Percentiles rank a stretch among this genome's conserved stretches.
phyloP scores from a whole-genome alignment of 2,329 filamentous ascomycete genomes.

The Aspergillus fructus region DNA sequence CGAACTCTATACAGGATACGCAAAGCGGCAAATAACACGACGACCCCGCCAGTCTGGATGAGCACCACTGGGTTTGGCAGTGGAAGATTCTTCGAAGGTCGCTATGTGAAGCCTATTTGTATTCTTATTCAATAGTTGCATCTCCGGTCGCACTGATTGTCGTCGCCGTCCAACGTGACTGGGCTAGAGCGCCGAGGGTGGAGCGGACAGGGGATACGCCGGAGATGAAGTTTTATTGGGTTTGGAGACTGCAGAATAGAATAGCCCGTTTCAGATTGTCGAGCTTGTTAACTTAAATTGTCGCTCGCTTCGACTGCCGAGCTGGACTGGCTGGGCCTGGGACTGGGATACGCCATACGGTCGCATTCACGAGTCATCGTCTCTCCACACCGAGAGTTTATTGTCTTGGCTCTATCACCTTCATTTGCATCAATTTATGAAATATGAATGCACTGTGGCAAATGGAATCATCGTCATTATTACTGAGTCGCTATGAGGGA shows the following conservation, averaged over 20 bases:
- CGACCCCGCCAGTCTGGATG: conserved; percentile 1
- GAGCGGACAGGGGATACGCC: background rate
- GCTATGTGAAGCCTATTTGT: conserved; percentile 10
- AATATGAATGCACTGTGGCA: background rate
- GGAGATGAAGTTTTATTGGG: background rate
- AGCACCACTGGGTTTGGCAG: background rate
- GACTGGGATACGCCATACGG: background rate
- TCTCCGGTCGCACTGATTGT: conserved; percentile 1
- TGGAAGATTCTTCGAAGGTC: conserved; percentile 8
- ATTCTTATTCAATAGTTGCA: conserved; percentile 7
- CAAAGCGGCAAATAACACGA: background rate
- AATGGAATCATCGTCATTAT: too few species aligned
- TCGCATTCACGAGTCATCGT: background rate
- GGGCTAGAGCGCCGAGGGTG: background rate
- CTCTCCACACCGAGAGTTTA: background rate
- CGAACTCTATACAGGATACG: background rate
- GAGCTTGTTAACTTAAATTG: conserved; percentile 20
- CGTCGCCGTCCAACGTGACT: background rate
- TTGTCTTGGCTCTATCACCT: background rate
- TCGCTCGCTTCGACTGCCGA: conserved; percentile 13
- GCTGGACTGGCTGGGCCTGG: too few species aligned
- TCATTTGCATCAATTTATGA: background rate
- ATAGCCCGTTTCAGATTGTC: conserved; percentile 15
- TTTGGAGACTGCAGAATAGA: background rate
- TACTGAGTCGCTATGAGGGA: too few species aligned